Base-by-base conservation (phyloP, 2,329 filamentous ascomycete genomes). In the Arthrobotrys conoides region DNA sequence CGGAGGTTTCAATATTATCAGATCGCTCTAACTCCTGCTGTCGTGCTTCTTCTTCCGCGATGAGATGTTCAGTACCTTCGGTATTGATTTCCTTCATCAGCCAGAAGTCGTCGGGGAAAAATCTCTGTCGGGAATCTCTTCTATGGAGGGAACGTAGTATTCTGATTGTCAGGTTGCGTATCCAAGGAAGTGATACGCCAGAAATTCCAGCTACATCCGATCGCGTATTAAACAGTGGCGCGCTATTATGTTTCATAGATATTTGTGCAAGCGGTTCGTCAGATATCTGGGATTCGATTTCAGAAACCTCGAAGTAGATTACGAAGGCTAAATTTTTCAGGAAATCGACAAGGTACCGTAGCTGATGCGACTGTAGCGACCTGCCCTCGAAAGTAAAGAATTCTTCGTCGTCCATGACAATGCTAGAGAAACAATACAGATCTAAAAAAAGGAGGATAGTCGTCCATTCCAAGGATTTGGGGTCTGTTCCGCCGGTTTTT, bases 341-440 rank as follows among this genome's bases (percentile, higher is more conserved):
- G 81, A 98, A 98, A 0, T 90, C 86, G 0, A 93, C 92, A 81
- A 99, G 87, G 2, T 88, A 86, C 80, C 91, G 90, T 2, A 98
- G 87, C 69, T 97, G 92, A 10, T 85, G 83, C 9, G 95, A 85
- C 0, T 90, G 89, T 5, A 98, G 87, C 53, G 92, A 91, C 9
- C 85, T 86, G 84, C 84, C 85, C 79, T 88, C 85, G 70, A 88
- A 87, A 71, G 90, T 89, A 79, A 97, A 92, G 83, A 99, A 99
- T 82, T 99, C 96, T 81, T 98, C 95, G 80, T 99, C 96, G 81
- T 99, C 96, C 83, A 95, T 97, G 38, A 98, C 90, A 81, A 96
- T 92, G 12, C 98, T 86, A 1, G 97, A 90, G 83, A 98, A 98
- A 1, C 92, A 93, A 83, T 97, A 99, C 0, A 99, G 88, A 82